phyloP scores from a whole-genome alignment of 2,329 filamentous ascomycete species.

The Microdochium bolleyi region DNA sequence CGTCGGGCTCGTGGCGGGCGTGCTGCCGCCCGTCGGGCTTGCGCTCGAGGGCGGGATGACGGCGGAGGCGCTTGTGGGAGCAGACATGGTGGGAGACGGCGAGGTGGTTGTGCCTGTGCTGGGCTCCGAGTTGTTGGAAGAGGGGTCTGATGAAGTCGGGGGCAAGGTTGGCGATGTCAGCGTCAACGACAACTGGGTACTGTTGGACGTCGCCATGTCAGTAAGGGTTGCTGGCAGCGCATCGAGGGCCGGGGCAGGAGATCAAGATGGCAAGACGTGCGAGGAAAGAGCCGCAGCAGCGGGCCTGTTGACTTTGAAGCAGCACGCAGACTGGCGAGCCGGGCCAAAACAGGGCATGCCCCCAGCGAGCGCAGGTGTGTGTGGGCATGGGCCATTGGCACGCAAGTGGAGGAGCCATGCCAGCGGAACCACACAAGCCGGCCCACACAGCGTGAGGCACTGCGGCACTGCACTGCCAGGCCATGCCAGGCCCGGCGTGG shows the following conservation, averaged over 20 bases:
- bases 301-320: too few species aligned
- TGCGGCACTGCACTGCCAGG: too few species aligned
- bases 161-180: not conserved
- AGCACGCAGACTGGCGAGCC: too few species aligned
- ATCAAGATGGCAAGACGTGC: not conserved
- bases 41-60: not conserved
- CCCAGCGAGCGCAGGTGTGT: too few species aligned
- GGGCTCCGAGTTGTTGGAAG: conserved; percentile 6
- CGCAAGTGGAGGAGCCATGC: too few species aligned
- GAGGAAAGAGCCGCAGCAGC: too few species aligned
- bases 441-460: too few species aligned
- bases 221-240: not conserved
- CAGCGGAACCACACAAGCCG: too few species aligned
- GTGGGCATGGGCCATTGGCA: too few species aligned
- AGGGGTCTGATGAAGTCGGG: not conserved
- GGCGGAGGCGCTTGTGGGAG: conserved; percentile 7
- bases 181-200: not conserved
- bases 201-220: not conserved
- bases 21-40: not conserved
- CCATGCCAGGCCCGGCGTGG: too few species aligned
- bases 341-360: too few species aligned
- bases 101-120: conserved; percentile 7
- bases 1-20: conserved; percentile 2
- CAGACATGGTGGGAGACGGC: conserved; percentile 22
- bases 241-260: not conserved